Percentiles rank a stretch among this genome's conserved stretches.
Conservation (phyloP, 2,329 filamentous ascomycete species). For the Saccharata proteae region DNA sequence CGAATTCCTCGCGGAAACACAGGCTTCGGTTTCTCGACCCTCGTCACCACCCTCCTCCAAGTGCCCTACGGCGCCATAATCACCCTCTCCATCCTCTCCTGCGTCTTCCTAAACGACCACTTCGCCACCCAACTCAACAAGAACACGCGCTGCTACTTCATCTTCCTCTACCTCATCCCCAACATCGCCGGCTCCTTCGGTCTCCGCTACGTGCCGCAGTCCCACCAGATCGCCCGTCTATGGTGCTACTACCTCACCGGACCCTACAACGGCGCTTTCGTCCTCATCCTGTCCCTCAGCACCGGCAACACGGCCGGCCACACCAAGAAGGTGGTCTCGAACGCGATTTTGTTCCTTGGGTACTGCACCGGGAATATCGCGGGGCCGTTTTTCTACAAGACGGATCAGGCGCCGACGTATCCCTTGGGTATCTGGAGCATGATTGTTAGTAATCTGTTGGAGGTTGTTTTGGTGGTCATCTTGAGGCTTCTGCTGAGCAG, state of each 20-base stretch:
- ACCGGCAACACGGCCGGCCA: constrained; percentile 33
- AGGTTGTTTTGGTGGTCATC: constrained; percentile 33
- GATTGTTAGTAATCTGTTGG: constrained; percentile 42
- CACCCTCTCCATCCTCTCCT: constrained; percentile 14
- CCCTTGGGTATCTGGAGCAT: constrained; percentile 44
- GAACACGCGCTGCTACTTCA: constrained; percentile 9
- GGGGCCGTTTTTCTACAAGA: constrained; percentile 51
- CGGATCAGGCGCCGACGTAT: constrained; percentile 40
- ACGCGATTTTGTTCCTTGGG: constrained; percentile 47
- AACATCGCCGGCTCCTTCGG: constrained; percentile 49
- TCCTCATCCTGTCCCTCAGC: constrained; percentile 37
- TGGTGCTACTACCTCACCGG: constrained; percentile 48
- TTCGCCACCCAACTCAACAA: constrained; percentile 3
- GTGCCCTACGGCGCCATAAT: constrained; percentile 16
- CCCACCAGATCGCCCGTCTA: constrained; percentile 41
- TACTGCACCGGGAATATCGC: constrained; percentile 50
- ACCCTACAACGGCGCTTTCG: constrained; percentile 43
- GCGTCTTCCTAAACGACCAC: constrained; percentile 9
- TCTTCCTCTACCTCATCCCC: constrained; percentile 14
- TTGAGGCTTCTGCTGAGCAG: constrained; percentile 36
- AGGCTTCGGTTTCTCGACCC: constrained; percentile 31
- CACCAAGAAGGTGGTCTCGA: constrained; percentile 45
- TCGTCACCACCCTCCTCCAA: constrained; percentile 23
- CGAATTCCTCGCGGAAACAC: too few species aligned
- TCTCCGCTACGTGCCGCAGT: constrained; percentile 39